Conservation (phyloP, 345 rosid species). For the Pistacia integerrima region DNA sequence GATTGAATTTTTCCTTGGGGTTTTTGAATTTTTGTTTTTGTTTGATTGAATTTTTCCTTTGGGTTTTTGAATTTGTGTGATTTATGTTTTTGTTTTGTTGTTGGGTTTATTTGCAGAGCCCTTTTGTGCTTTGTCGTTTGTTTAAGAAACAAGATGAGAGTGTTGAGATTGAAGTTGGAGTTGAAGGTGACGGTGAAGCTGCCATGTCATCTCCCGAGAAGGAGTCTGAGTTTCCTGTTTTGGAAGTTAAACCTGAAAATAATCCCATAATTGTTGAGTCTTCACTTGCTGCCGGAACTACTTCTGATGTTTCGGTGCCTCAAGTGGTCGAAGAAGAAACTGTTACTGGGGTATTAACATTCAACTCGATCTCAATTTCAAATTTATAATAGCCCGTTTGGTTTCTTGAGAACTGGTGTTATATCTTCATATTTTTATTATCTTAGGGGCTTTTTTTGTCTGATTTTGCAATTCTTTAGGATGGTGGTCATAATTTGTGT, state of each 20-base stretch:
- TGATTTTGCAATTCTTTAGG: no score
- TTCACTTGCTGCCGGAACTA: slow-evolving; percentile 2
- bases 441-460: no score
- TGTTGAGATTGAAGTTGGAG: slow-evolving; percentile 22
- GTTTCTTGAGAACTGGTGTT: no score
- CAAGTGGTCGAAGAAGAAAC: slow-evolving; percentile 18
- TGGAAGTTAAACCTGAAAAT: slow-evolving; percentile 31
- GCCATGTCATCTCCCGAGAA: slow-evolving; percentile 41
- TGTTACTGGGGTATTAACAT: slow-evolving; percentile 37
- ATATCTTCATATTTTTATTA: no score
- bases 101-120: slow-evolving; percentile 41
- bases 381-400: no score
- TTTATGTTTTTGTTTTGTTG: background rate
- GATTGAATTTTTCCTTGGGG: background rate
- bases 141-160: slow-evolving; percentile 65
- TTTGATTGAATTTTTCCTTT: slow-evolving; percentile 8
- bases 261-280: slow-evolving; percentile 18
- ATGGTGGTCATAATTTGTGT: no score
- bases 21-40: slow-evolving; percentile 17
- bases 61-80: background rate
- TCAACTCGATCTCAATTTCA: background rate
- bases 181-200: slow-evolving; percentile 34
- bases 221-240: slow-evolving; percentile 24
- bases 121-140: slow-evolving; percentile 65
- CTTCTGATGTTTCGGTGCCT: no score